Conservation (phyloP, 192 early-diverging fungal genomes). For the Backusella macrospora region DNA sequence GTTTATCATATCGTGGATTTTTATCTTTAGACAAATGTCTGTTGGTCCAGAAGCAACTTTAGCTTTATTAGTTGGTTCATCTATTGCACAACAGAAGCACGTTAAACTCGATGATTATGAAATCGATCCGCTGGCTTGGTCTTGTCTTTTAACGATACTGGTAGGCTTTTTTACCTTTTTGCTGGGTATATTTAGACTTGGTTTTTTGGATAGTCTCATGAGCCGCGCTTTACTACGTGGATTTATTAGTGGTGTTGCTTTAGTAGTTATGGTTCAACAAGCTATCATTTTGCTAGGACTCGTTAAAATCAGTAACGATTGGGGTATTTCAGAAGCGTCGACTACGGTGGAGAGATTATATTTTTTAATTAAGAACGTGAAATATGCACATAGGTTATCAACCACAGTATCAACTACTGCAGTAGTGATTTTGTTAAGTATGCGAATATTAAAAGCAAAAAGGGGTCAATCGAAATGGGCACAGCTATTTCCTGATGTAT, state of each 20-base stretch:
- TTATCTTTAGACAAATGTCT: constrained; percentile 72
- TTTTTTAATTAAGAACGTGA: constrained; percentile 67
- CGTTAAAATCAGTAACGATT: constrained; percentile 35
- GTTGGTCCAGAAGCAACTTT: constrained; percentile 85
- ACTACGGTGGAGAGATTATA: constrained; percentile 81
- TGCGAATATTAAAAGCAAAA: constrained; percentile 57
- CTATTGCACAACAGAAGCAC: constrained; percentile 38
- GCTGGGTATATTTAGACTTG: constrained; percentile 92
- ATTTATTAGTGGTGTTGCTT: constrained; percentile 93
- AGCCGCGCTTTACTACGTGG: constrained; percentile 91
- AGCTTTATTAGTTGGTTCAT: constrained; percentile 27
- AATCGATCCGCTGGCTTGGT: constrained; percentile 58
- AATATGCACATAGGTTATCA: constrained; percentile 67
- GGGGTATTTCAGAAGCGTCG: constrained; percentile 60
- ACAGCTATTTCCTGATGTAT: constrained; percentile 87
- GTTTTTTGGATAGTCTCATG: constrained; percentile 94
- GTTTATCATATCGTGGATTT: not conserved
- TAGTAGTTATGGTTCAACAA: constrained; percentile 92
- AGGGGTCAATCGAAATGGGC: constrained; percentile 48
- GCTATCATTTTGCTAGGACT: constrained; percentile 73
- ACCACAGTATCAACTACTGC: constrained; percentile 68
- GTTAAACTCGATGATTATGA: constrained; percentile 29
- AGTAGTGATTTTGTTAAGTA: constrained; percentile 66
- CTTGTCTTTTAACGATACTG: constrained; percentile 73
- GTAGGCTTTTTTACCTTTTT: constrained; percentile 90